These are phyloP conservation scores for Cardamine occulta DNA, from an alignment of 345 rosid species.

Conservation along the genomic window DNA sequence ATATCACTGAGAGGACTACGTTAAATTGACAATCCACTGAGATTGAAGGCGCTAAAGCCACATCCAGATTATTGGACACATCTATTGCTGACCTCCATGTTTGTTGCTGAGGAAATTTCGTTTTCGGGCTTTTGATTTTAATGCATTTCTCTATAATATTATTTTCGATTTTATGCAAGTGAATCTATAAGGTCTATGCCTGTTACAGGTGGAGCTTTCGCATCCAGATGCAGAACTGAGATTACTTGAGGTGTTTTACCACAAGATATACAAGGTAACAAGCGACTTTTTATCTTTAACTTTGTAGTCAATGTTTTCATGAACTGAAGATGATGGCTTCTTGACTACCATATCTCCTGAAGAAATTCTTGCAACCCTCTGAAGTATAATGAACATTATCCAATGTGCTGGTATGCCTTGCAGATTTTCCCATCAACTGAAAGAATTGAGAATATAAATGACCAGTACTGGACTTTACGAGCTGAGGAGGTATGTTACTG, in stretches of 20 bases:
- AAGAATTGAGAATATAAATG: conserved; percentile 93
- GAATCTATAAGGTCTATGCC: conserved; percentile 17
- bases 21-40: conserved; percentile 14
- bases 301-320: conserved; percentile 11
- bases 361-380: conserved; percentile 11
- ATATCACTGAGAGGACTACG: background rate
- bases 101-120: background rate
- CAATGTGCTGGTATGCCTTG: conserved; percentile 27
- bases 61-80: conserved; percentile 13
- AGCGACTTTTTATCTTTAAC: conserved; percentile 15
- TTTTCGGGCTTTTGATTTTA: conserved; percentile 11
- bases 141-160: background rate
- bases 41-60: conserved; percentile 5
- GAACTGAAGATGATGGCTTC: conserved; percentile 1
- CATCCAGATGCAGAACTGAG: conserved; percentile 88
- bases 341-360: conserved; percentile 8
- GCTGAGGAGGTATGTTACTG: conserved; percentile 83
- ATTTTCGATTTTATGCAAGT: conserved; percentile 25
- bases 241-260: conserved; percentile 88
- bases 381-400: conserved; percentile 15
- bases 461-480: conserved; percentile 93
- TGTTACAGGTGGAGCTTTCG: conserved; percentile 88
- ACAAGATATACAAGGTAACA: conserved; percentile 91
- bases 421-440: conserved; percentile 87
- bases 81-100: conserved; percentile 21